Base-by-base conservation (phyloP, 495 filamentous ascomycete species). In the Lophiotrema nucula region DNA sequence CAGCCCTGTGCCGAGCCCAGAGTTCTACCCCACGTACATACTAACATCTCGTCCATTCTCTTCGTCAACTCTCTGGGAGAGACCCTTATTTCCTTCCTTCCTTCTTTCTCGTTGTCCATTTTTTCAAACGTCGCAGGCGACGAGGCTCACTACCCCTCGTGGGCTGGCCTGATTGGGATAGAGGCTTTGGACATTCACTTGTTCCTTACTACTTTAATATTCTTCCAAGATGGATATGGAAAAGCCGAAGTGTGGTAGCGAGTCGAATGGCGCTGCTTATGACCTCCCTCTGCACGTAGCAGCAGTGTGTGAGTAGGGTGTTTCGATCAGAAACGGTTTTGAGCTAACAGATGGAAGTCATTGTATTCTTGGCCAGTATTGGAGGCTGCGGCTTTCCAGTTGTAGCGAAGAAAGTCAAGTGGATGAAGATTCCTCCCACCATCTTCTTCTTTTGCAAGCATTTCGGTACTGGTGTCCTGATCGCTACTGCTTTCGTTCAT, bases 401-500 rank as follows among this genome's bases (percentile, higher is more conserved):
- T 12, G 73, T 77, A 4, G 77, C 78, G 0, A 80, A 79, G 72
- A 80, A 79, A 65, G 68, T 80, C 48, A 75, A 61, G 16, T 80
- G 77, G 77, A 61, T 81, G 61, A 77, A 78, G 62, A 77, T 81
- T 25, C 79, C 79, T 6, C 62, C 69, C 10, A 79, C 74, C 69
- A 62, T 77, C 35, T 80, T 81, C 69, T 81, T 81, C 61, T 69
- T 74, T 49, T 77, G 76, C 65, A 79, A 79, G 35, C 65, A 67
- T 41, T 67, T 67, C 44, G 65, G 65, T 58, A 67, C 65, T 33
- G 65, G 65, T 55, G 65, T 67, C 12, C 48, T 67, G n/a, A 60
- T 67, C 33, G 65, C 65, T 25, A 67, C 65, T 10, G 65, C 65
- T 8, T 67, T 67, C 37, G 65, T 65, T 21, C 65, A 67, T 55